phyloP scores from a whole-genome alignment of 2,329 filamentous ascomycete species.

The Neurospora crassa region DNA sequence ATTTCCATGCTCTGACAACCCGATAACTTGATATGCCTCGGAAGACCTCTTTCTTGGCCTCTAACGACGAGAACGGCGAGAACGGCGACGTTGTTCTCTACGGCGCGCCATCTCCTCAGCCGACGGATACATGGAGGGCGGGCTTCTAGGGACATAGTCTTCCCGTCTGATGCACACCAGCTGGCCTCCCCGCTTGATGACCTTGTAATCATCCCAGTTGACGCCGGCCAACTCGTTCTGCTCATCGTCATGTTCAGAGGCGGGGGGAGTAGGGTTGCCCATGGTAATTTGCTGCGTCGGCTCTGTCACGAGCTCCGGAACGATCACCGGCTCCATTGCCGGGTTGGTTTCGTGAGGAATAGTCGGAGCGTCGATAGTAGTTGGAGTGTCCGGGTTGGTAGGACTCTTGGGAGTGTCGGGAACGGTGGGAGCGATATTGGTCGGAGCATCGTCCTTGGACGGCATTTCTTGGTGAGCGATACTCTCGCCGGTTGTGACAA shows the following conservation, averaged over 20 bases:
- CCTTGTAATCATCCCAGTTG: neutral
- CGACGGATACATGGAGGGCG: neutral
- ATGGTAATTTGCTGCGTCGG: neutral
- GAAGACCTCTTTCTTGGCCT: neutral
- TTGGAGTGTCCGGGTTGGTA: neutral
- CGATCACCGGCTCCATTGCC: neutral
- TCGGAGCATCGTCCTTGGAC: neutral
- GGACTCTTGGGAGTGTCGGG: neutral
- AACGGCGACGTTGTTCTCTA: neutral
- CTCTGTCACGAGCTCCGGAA: neutral
- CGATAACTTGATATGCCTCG: too few species aligned
- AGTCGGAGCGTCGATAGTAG: neutral
- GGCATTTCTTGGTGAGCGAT: neutral
- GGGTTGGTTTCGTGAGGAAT: neutral
- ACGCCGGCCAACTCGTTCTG: neutral
- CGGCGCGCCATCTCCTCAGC: neutral
- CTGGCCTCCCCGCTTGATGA: neutral
- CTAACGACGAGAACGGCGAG: neutral
- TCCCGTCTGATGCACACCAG: neutral
- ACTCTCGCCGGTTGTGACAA: neutral
- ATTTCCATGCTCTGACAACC: too few species aligned
- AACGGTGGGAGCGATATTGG: too few species aligned
- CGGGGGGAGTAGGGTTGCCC: neutral
- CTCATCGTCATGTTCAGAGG: neutral
- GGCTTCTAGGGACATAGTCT: neutral